phyloP scores from a whole-genome alignment of 352 stramenopile species.

The Saprolegnia parasitica region DNA sequence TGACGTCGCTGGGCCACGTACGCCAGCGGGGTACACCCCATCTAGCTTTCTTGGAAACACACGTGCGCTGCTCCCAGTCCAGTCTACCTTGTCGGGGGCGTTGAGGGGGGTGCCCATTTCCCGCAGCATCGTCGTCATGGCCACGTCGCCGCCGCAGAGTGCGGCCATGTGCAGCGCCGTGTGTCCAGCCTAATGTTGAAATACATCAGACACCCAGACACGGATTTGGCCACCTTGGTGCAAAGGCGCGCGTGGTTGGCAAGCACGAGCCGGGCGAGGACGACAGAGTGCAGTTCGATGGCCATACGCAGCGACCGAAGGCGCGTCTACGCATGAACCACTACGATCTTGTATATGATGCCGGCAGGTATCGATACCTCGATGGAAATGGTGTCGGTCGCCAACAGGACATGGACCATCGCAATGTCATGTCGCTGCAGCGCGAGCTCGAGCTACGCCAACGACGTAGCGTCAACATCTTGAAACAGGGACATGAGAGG shows the following conservation, averaged over 20 bases:
- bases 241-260: neutral
- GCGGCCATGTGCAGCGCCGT: neutral
- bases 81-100: neutral
- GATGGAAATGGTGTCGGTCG: no score
- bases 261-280: neutral
- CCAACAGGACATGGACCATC: no score
- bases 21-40: neutral
- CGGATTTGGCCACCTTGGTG: neutral
- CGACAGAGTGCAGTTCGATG: neutral
- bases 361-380: neutral
- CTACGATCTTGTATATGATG: neutral
- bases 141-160: neutral
- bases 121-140: neutral
- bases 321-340: neutral
- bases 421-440: no score
- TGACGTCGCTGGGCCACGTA: neutral
- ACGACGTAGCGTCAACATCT: neutral
- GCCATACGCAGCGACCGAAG: neutral
- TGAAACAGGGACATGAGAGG: neutral
- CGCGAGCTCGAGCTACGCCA: no score
- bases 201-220: neutral
- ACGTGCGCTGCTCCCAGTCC: neutral
- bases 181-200: constrained; percentile 1
- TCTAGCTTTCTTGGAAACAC: neutral
- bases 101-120: neutral